Evolutionary conservation across 139 green algal genomes (phyloP).

Genomic region (Pseudopediastrum boryanum): DNA sequence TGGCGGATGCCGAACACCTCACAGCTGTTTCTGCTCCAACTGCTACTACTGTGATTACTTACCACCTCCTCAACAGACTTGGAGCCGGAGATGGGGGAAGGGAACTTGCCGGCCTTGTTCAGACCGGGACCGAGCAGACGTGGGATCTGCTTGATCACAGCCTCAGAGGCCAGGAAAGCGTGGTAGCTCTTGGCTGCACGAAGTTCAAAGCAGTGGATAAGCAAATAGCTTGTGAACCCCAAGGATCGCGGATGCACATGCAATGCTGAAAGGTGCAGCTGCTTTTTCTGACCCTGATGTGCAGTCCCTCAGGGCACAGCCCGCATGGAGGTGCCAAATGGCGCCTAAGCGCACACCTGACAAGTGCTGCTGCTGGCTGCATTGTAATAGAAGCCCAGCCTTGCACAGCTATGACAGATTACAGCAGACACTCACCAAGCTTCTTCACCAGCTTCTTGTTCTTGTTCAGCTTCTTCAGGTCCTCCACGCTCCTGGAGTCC

Average conservation of each 20-base stretch:
- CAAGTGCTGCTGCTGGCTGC: slow-evolving; percentile 1
- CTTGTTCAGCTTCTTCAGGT: slow-evolving; percentile 99
- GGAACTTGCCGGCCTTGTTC: slow-evolving; percentile 99
- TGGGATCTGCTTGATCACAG: slow-evolving; percentile 99
- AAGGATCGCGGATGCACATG: no score
- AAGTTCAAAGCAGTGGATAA: no score
- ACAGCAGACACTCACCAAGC: slow-evolving; percentile 69
- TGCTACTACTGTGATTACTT: background rate
- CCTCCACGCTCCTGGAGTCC: slow-evolving; percentile 93
- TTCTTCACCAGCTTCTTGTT: slow-evolving; percentile 99
- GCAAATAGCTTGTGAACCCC: no score
- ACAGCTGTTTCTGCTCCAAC: background rate
- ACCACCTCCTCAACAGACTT: slow-evolving; percentile 90
- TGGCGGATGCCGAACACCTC: background rate
- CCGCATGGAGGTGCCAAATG: background rate
- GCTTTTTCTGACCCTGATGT: no score
- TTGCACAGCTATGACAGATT: background rate
- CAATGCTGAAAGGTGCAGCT: no score
- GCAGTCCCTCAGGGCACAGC: background rate
- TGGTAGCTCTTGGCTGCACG: slow-evolving; percentile 94
- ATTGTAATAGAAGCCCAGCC: background rate
- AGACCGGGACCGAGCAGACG: slow-evolving; percentile 96
- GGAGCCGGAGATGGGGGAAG: slow-evolving; percentile 73
- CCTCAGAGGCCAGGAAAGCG: slow-evolving; percentile 96
- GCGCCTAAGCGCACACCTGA: background rate